phyloP scores from a whole-genome alignment of 1,139 yeast genomes.

The Candida tetrigidarum region DNA sequence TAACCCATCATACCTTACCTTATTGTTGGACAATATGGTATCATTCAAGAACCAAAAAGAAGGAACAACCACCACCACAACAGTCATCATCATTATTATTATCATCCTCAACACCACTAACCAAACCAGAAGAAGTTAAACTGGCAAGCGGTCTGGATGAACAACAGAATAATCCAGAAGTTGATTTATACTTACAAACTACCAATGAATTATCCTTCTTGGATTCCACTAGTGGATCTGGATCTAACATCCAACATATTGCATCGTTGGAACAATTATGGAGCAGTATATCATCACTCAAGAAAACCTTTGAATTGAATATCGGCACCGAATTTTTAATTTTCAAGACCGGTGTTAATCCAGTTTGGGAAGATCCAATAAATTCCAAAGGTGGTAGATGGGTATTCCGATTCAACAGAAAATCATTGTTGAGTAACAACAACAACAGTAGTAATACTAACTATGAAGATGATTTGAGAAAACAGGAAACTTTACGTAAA shows the following conservation, averaged over 20 bases:
- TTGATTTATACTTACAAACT: slow-evolving; percentile 46
- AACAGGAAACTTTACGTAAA: slow-evolving; percentile 28
- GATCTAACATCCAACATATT: slow-evolving; percentile 34
- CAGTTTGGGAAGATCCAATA: slow-evolving; percentile 74
- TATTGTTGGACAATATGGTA: slow-evolving; percentile 57
- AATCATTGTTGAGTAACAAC: no score
- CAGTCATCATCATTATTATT: no score
- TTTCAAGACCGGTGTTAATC: slow-evolving; percentile 66
- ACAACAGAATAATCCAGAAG: slow-evolving; percentile 25
- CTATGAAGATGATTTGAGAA: slow-evolving; percentile 12
- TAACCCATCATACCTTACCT: slow-evolving; percentile 44
- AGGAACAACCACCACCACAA: slow-evolving; percentile 16
- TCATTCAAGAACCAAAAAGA: slow-evolving; percentile 40
- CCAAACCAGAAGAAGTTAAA: slow-evolving; percentile 6
- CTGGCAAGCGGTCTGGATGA: background rate
- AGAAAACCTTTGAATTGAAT: slow-evolving; percentile 50
- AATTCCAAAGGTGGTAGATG: slow-evolving; percentile 70
- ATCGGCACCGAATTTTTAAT: slow-evolving; percentile 62
- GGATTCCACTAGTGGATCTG: slow-evolving; percentile 20
- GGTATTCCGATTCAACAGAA: slow-evolving; percentile 56
- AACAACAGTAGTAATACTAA: no score
- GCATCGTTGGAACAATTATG: slow-evolving; percentile 68
- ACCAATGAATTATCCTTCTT: slow-evolving; percentile 44
- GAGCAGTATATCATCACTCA: slow-evolving; percentile 52
- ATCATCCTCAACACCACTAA: background rate